Evolutionary conservation across 2,329 filamentous ascomycete species (phyloP), one percentile per base, ranked within the genome.

Genomic region (Pseudogymnoascus sp.): DNA sequence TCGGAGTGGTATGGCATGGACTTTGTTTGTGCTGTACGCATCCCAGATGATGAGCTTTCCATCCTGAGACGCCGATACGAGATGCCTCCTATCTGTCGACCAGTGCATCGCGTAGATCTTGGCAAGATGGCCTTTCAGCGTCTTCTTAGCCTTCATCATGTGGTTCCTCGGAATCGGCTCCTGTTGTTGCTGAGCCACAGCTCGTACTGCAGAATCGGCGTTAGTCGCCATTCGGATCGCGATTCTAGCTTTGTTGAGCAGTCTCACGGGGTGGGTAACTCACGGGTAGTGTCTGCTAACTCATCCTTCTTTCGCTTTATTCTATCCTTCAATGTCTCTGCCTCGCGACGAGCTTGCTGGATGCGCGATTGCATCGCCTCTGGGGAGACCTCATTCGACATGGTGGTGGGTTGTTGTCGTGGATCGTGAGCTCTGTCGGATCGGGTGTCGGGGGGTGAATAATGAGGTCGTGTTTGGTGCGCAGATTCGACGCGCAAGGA

Each of bases 71-170:
- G 94, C 94, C 10, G 94, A 97, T 60, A 99, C 94, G 64, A 97
- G 85, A 77, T 97, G 94, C 76, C 94, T 87, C 73, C 94, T 87
- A 78, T 99, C 94, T 66, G 94, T 99, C 35, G 94, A 97, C 94
- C 94, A 99, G 81, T 99, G 94, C 94, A 99, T 99, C 71, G 94
- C 94, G 77, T 99, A 99, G 72, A 99, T 99, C 81, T 99, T 99
- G 71, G 94, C 94, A 68, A 99, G 80, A 82, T 99, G 94, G 68
- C 94, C 94, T 81, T 97, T 97, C 68, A 99, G 83, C 59, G 92
- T 97, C 71, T 92, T 89, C 81, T 96, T 94, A 67, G 93, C 90
- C 83, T 94, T 96, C 94, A 99, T 97, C 74, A 93, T 84, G 74
- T 86, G 83, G 76, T 95, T 94, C 77, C 89, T 89, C 67, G 93